These are phyloP conservation scores for Backusella parvicylindrica DNA, from an alignment of 192 early-diverging fungal species.

Conservation along the genomic window DNA sequence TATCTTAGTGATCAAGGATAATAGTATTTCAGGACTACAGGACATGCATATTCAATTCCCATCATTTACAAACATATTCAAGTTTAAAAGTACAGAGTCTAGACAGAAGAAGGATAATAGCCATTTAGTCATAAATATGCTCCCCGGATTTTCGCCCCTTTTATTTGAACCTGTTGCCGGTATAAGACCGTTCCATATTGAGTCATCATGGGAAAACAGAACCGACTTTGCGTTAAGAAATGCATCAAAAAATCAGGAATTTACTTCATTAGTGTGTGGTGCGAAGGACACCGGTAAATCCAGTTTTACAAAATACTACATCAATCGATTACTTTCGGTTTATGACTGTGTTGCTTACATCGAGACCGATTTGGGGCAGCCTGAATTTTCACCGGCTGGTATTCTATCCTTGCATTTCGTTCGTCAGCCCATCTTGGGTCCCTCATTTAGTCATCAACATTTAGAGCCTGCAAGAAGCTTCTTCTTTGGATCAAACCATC, in stretches of 20 bases:
- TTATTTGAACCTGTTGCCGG: conserved; percentile 21
- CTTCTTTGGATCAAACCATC: conserved; percentile 74
- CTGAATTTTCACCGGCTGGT: conserved; percentile 83
- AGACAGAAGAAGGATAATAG: not conserved
- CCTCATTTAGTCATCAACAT: conserved; percentile 76
- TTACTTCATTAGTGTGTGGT: conserved; percentile 61
- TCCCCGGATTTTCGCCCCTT: conserved; percentile 52
- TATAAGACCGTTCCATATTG: conserved; percentile 34
- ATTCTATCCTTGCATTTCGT: conserved; percentile 77
- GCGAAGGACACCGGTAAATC: conserved; percentile 87
- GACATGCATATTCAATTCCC: conserved; percentile 44
- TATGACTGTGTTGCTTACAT: conserved; percentile 74
- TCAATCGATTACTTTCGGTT: conserved; percentile 77
- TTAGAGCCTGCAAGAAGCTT: conserved; percentile 58
- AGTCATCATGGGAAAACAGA: conserved; percentile 37
- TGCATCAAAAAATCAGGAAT: conserved; percentile 24
- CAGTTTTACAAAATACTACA: conserved; percentile 71
- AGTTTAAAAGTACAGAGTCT: conserved; percentile 9
- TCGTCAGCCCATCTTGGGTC: conserved; percentile 67
- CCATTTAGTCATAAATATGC: not conserved
- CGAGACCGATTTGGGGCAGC: conserved; percentile 92
- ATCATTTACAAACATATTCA: conserved; percentile 48
- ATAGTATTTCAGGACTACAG: conserved; percentile 41
- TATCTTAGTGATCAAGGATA: conserved; percentile 35
- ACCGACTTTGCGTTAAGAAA: not conserved